Evolutionary conservation across 1,139 yeast genomes (phyloP).

Genomic region (Hansenula sp.): DNA sequence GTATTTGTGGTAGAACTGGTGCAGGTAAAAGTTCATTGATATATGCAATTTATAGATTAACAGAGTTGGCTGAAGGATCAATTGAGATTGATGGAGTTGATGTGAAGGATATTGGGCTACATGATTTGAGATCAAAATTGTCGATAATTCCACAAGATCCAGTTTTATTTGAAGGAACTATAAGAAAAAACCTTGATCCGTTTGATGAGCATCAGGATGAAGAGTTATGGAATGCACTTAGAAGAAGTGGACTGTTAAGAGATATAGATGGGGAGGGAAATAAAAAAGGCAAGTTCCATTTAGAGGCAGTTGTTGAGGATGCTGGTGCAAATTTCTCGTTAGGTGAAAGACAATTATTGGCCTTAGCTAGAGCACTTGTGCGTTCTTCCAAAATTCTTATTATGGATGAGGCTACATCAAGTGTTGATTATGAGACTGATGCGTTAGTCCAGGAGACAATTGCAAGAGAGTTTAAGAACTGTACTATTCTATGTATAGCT

Average conservation of each 20-base stretch:
- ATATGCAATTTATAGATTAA: slow-evolving; percentile 46
- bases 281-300: slow-evolving; percentile 51
- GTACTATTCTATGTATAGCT: slow-evolving; percentile 73
- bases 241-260: slow-evolving; percentile 56
- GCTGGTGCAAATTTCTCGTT: slow-evolving; percentile 68
- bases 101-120: slow-evolving; percentile 38
- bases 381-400: slow-evolving; percentile 58
- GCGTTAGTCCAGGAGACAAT: slow-evolving; percentile 60
- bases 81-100: slow-evolving; percentile 47
- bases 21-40: slow-evolving; percentile 57
- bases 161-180: slow-evolving; percentile 46
- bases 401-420: slow-evolving; percentile 76
- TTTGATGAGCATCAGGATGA: slow-evolving; percentile 39
- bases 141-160: slow-evolving; percentile 61
- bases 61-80: slow-evolving; percentile 38
- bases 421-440: slow-evolving; percentile 74
- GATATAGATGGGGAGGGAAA: slow-evolving; percentile 22
- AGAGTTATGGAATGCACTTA: slow-evolving; percentile 43
- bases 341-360: slow-evolving; percentile 69
- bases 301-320: slow-evolving; percentile 60
- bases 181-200: slow-evolving; percentile 50
- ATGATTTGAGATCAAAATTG: slow-evolving; percentile 38
- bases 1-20: slow-evolving; percentile 60
- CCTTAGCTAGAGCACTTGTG: slow-evolving; percentile 70
- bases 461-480: slow-evolving; percentile 48